A percentile compares a stretch with the other conserved stretches of the same genome.
Evolutionary conservation across 257 asterid genomes (phyloP).

Genomic region (Voacanga thouarsii): DNA sequence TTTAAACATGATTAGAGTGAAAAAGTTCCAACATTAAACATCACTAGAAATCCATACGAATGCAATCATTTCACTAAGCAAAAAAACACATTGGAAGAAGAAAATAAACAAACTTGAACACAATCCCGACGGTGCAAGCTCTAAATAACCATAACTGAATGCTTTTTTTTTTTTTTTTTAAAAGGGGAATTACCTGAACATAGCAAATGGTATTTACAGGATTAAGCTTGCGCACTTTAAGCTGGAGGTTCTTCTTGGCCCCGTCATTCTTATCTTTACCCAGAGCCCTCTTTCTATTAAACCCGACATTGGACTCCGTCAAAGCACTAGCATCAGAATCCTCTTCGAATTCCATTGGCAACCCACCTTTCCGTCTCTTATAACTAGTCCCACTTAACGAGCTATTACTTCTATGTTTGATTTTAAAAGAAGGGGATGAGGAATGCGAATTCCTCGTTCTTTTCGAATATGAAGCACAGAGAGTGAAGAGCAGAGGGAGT

Average conservation of each 20-base stretch:
- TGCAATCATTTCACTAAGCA: background rate
- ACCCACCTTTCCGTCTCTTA: slow-evolving; percentile 28
- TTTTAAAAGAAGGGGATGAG: slow-evolving; percentile 37
- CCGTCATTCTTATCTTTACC: slow-evolving; percentile 59
- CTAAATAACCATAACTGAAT: background rate
- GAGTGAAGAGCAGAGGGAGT: slow-evolving; percentile 28
- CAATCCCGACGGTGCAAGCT: background rate
- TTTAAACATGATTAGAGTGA: background rate
- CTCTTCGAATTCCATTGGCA: slow-evolving; percentile 62
- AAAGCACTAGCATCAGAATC: slow-evolving; percentile 14
- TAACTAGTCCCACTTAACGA: slow-evolving; percentile 28
- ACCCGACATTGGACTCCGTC: slow-evolving; percentile 40
- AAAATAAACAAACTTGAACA: background rate
- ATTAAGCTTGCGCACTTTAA: slow-evolving; percentile 69
- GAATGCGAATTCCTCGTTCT: slow-evolving; percentile 15
- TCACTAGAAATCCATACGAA: background rate
- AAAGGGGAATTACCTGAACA: slow-evolving; percentile 87
- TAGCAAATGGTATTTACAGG: slow-evolving; percentile 75
- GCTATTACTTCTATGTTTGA: slow-evolving; percentile 21
- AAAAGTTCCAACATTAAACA: background rate
- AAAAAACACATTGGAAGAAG: background rate
- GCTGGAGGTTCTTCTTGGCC: slow-evolving; percentile 60
- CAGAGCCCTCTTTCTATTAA: slow-evolving; percentile 79
- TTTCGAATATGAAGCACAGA: slow-evolving; percentile 43
- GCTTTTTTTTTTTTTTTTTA: no score